Conservation (phyloP, 495 filamentous ascomycete species). For the Clavariopsis aquatica region DNA sequence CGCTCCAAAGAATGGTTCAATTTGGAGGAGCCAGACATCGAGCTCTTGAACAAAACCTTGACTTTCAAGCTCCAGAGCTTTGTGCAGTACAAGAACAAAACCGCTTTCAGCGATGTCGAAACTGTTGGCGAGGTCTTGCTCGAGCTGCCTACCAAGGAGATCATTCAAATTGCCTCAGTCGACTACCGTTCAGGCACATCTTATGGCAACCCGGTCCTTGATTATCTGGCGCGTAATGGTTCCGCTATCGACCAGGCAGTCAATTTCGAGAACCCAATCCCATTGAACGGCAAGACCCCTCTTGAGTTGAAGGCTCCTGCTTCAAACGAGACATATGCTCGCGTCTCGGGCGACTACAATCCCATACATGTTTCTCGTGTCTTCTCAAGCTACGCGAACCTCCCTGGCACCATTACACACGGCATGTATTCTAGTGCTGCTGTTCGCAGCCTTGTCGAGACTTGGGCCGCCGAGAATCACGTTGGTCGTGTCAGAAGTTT, state of each 20-base stretch:
- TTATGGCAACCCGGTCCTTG: conserved; percentile 93
- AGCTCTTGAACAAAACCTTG: conserved; percentile 85
- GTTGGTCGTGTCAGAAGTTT: conserved; percentile 95
- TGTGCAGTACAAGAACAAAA: conserved; percentile 91
- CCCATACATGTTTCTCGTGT: conserved; percentile 97
- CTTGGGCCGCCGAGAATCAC: conserved; percentile 98
- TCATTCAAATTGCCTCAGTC: conserved; percentile 93
- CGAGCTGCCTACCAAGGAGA: conserved; percentile 94
- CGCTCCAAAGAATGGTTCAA: conserved; percentile 97
- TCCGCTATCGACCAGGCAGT: conserved; percentile 94
- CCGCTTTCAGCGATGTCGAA: conserved; percentile 87
- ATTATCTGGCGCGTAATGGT: conserved; percentile 91
- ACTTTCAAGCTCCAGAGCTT: conserved; percentile 95
- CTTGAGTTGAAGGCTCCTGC: conserved; percentile 86
- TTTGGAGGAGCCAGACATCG: conserved; percentile 73
- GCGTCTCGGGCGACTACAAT: conserved; percentile 97
- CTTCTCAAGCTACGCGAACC: conserved; percentile 90
- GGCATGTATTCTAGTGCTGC: conserved; percentile 99
- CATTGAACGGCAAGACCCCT: conserved; percentile 86
- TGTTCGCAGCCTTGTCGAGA: conserved; percentile 96
- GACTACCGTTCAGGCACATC: conserved; percentile 88
- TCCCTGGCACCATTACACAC: conserved; percentile 95
- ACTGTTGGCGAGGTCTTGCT: conserved; percentile 90
- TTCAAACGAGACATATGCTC: conserved; percentile 96
- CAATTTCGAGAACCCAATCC: conserved; percentile 96